phyloP scores from a whole-genome alignment of 1,139 yeast genomes.

The Candida sp. region DNA sequence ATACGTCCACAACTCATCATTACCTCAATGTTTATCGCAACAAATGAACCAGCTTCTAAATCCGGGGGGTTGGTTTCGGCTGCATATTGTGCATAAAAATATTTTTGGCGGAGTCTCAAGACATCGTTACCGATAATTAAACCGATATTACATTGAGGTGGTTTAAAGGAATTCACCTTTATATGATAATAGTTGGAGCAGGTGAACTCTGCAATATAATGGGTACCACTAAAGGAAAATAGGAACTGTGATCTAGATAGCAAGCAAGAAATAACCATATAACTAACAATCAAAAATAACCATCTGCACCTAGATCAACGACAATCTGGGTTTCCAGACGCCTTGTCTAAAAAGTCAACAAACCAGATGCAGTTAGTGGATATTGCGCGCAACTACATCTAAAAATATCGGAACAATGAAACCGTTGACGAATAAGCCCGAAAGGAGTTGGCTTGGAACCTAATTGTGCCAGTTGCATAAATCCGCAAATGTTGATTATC shows the following conservation, averaged over 20 bases:
- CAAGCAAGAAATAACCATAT: not conserved
- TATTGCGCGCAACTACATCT: not conserved
- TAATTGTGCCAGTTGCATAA: not conserved
- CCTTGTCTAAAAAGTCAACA: not conserved
- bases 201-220: too few relatives aligned
- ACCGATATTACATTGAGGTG: not conserved
- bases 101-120: not conserved
- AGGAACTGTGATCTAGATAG: too few relatives aligned
- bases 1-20: too few relatives aligned
- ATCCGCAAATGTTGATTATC: not conserved
- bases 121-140: not conserved
- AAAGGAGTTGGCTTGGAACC: not conserved
- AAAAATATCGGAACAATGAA: not conserved
- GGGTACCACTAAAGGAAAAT: too few relatives aligned
- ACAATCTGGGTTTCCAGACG: not conserved
- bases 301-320: not conserved
- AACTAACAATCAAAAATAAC: not conserved
- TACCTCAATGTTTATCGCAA: too few relatives aligned
- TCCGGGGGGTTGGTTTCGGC: not conserved
- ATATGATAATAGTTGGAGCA: too few relatives aligned
- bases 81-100: not conserved
- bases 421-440: not conserved
- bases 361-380: not conserved
- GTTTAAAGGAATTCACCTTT: not conserved
- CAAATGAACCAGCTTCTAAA: too few relatives aligned